Conservation (phyloP, 306 rosid genomes). For the Vachellia pachyceras region DNA sequence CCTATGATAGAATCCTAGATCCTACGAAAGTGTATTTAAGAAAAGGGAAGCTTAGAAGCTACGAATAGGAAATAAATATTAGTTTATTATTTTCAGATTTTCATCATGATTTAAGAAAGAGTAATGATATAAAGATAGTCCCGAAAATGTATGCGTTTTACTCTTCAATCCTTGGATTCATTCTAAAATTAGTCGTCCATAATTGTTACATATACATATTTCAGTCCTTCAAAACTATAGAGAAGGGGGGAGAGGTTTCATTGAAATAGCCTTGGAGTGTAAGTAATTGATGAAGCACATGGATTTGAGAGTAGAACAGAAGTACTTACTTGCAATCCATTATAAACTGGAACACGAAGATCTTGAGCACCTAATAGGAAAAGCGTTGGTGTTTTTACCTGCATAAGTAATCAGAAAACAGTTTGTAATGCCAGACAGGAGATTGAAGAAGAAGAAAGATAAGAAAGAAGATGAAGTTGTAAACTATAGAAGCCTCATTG, state of each 20-base stretch:
- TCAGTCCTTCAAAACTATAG: not conserved
- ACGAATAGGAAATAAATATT: too few species aligned
- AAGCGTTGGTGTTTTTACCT: conserved; percentile 91
- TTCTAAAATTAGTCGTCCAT: not conserved
- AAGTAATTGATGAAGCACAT: not conserved
- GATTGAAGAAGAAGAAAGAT: not conserved
- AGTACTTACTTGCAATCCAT: conserved; percentile 57
- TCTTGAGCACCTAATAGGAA: conserved; percentile 92
- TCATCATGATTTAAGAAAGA: not conserved
- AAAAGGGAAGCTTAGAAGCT: too few species aligned
- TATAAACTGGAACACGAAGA: conserved; percentile 74
- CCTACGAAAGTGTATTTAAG: too few species aligned
- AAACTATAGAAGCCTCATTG: conserved; percentile 5
- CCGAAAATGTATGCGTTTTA: not conserved
- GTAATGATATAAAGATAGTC: not conserved
- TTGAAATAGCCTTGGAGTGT: not conserved
- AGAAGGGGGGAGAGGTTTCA: not conserved
- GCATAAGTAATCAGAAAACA: conserved; percentile 42
- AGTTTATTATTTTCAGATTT: too few species aligned
- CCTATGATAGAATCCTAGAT: too few species aligned
- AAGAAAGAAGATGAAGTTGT: not conserved
- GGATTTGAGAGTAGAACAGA: conserved; percentile 13
- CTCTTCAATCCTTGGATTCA: not conserved
- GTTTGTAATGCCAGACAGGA: conserved; percentile 16
- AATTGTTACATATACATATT: not conserved